A percentile compares a stretch with the other conserved stretches of the same genome.
Conservation (phyloP, 2,329 filamentous ascomycete species). For the Plectosphaerella sp. region DNA sequence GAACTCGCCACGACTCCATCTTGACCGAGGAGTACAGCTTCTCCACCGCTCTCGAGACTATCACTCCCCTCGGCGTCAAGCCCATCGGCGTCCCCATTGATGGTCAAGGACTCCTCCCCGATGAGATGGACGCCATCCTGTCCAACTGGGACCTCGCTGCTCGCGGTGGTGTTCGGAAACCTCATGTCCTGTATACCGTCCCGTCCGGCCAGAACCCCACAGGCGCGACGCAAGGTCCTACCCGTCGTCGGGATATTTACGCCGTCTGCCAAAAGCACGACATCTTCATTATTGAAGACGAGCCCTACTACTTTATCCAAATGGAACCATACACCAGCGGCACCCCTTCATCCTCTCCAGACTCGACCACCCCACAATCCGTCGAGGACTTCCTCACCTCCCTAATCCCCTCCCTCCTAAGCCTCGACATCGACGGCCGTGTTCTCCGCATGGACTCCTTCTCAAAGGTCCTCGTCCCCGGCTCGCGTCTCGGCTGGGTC, state of each 20-base stretch:
- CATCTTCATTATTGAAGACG: conserved; percentile 83
- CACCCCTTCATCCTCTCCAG: conserved; percentile 18
- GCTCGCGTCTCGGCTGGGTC: conserved; percentile 81
- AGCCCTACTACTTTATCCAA: conserved; percentile 92
- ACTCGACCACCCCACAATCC: conserved; percentile 48
- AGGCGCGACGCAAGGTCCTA: conserved; percentile 69
- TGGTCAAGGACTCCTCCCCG: conserved; percentile 47
- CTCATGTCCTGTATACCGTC: conserved; percentile 55
- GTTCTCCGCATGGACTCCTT: conserved; percentile 91
- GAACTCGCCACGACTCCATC: conserved; percentile 67
- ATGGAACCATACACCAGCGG: conserved; percentile 64
- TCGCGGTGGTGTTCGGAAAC: conserved; percentile 42
- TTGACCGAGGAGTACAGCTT: conserved; percentile 92
- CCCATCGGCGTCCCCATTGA: conserved; percentile 49
- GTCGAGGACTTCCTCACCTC: conserved; percentile 70
- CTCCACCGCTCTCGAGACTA: conserved; percentile 62
- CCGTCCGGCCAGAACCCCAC: conserved; percentile 87
- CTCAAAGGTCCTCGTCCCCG: conserved; percentile 84
- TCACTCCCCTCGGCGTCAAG: conserved; percentile 46
- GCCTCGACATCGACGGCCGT: conserved; percentile 79
- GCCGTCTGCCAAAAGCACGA: conserved; percentile 78
- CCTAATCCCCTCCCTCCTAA: conserved; percentile 71
- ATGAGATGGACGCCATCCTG: conserved; percentile 46
- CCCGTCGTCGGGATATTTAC: conserved; percentile 70
- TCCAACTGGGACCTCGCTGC: conserved; percentile 41